A percentile compares a stretch with the other conserved stretches of the same genome.
Conservation (phyloP, 768 basidiomycete genomes). For the Hemileccinum rubropunctum region DNA sequence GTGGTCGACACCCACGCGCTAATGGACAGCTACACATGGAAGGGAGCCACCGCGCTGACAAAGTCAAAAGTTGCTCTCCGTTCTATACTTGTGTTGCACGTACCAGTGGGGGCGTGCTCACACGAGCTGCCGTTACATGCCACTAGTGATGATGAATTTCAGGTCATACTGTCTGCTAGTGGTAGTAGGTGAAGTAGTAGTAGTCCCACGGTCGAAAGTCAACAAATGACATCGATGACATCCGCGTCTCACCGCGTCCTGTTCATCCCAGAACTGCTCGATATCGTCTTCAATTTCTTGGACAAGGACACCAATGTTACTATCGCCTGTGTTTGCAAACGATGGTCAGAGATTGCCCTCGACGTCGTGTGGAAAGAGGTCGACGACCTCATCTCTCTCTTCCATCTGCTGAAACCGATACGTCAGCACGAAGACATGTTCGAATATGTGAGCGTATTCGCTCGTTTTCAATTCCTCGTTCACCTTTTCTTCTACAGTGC, state of each 20-base stretch:
- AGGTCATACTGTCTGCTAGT: too few species aligned
- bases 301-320: conserved; percentile 38
- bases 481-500: conserved; percentile 26
- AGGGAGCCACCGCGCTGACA: too few species aligned
- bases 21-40: too few species aligned
- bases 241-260: conserved; percentile 34
- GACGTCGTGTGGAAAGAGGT: conserved; percentile 60
- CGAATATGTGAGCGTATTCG: conserved; percentile 21
- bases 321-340: conserved; percentile 55
- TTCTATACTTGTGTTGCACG: too few species aligned
- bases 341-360: conserved; percentile 57
- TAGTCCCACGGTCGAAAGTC: too few species aligned
- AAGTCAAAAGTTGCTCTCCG: too few species aligned
- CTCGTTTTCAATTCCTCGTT: neutral
- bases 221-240: too few species aligned
- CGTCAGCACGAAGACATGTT: conserved; percentile 9
- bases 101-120: too few species aligned
- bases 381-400: conserved; percentile 42
- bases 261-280: conserved; percentile 56
- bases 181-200: too few species aligned
- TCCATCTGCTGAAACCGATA: conserved; percentile 49
- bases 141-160: too few species aligned
- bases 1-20: too few species aligned
- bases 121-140: too few species aligned
- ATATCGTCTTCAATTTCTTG: conserved; percentile 51